phyloP scores from a whole-genome alignment of 495 filamentous ascomycete species.

The Friedmanniomyces endolithicus region DNA sequence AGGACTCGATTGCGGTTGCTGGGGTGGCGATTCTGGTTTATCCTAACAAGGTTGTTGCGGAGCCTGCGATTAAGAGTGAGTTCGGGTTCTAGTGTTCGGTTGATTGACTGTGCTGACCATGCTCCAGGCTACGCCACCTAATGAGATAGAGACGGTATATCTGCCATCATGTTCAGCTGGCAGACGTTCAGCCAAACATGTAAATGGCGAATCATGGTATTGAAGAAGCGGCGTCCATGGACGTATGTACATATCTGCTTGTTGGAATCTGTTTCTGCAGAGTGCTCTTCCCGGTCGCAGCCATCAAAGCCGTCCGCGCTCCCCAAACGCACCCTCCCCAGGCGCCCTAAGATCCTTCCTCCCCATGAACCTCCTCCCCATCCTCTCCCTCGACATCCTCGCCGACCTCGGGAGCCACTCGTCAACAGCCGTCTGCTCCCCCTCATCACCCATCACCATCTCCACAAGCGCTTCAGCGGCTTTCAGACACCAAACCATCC shows the following conservation, averaged over 20 bases:
- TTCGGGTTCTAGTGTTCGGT: neutral
- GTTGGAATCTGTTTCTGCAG: too few relatives aligned
- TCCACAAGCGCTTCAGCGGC: conserved; percentile 40
- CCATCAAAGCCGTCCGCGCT: neutral
- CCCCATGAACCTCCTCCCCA: conserved; percentile 35
- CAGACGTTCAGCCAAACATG: too few relatives aligned
- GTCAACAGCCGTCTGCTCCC: conserved; percentile 9
- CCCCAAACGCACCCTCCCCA: conserved; percentile 5
- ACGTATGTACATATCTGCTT: too few relatives aligned
- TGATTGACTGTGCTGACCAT: neutral
- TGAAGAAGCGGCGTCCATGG: too few relatives aligned
- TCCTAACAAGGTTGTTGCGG: conserved; percentile 11
- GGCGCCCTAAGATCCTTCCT: conserved; percentile 22
- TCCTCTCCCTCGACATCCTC: conserved; percentile 34
- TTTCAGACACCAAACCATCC: conserved; percentile 47
- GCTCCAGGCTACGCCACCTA: neutral
- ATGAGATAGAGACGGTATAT: neutral
- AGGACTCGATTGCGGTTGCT: conserved; percentile 22
- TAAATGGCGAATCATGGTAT: too few relatives aligned
- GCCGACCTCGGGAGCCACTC: conserved; percentile 45
- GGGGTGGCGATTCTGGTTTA: conserved; percentile 17
- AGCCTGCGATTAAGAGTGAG: conserved; percentile 22
- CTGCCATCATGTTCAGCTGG: neutral
- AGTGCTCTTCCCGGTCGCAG: too few relatives aligned
- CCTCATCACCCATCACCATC: conserved; percentile 35